phyloP scores from a whole-genome alignment of 305 asterid genomes.

The Fraxinus greggii region DNA sequence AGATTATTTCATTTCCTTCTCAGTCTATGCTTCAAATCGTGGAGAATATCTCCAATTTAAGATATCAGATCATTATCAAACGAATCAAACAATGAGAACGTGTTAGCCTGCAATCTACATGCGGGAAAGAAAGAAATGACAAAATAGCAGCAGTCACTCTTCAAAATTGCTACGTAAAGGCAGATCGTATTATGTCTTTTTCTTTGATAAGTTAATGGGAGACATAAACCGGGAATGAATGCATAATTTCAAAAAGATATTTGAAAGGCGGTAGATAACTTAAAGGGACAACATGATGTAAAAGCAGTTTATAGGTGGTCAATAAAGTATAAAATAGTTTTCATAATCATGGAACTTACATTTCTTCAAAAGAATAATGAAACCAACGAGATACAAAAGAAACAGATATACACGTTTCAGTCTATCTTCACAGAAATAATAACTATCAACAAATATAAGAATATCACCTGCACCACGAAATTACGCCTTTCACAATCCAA shows the following conservation, averaged over 20 bases:
- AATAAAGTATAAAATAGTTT: background rate
- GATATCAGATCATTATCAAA: background rate
- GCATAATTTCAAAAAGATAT: background rate
- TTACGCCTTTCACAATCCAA: conserved; percentile 86
- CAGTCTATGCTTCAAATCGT: background rate
- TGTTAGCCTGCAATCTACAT: background rate
- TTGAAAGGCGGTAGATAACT: background rate
- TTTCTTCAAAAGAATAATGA: background rate
- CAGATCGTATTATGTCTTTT: background rate
- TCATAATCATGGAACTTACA: background rate
- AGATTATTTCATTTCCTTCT: background rate
- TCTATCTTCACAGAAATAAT: background rate
- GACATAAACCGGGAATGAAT: background rate
- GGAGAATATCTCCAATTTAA: background rate
- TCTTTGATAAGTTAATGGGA: background rate
- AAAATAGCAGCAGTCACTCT: background rate
- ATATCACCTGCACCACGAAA: conserved; percentile 77
- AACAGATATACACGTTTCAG: background rate
- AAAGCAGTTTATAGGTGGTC: background rate
- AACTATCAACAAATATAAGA: conserved; percentile 11
- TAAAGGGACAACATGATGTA: background rate
- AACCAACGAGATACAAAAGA: background rate
- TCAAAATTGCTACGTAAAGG: background rate
- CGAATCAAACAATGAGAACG: background rate
- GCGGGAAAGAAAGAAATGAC: background rate